Conservation (phyloP, 345 rosid species). For the Nasturtium officinale region DNA sequence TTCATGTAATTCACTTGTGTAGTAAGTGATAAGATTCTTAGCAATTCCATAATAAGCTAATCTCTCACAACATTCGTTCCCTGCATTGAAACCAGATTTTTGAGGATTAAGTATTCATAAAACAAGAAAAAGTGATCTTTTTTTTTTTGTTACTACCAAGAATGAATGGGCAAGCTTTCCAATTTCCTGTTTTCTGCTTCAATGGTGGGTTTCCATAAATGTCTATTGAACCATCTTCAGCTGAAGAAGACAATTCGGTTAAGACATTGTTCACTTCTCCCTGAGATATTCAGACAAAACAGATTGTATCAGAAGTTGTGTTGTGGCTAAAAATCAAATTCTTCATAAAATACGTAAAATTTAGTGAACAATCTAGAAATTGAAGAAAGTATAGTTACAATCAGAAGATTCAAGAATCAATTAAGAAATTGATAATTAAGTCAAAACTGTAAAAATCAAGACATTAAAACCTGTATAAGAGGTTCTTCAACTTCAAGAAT, state of each 20-base stretch:
- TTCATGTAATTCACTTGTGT: slow-evolving; percentile 64
- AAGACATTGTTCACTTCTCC: slow-evolving; percentile 13
- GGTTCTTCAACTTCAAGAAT: slow-evolving; percentile 13
- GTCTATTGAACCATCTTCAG: slow-evolving; percentile 72
- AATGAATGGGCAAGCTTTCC: slow-evolving; percentile 83
- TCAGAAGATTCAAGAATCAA: neutral
- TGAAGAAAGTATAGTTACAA: neutral
- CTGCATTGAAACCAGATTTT: slow-evolving; percentile 37
- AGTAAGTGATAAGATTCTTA: slow-evolving; percentile 76
- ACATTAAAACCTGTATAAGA: slow-evolving; percentile 10
- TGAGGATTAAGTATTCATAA: neutral
- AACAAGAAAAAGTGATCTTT: neutral
- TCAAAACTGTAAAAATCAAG: neutral
- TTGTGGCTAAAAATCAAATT: neutral
- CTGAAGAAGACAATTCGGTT: slow-evolving; percentile 12
- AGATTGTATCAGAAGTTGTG: neutral
- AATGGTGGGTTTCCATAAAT: slow-evolving; percentile 61
- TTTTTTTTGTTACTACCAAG: slow-evolving; percentile 50
- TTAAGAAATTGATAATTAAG: neutral
- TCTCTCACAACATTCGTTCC: slow-evolving; percentile 83
- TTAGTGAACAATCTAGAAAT: no score
- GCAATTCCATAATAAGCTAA: slow-evolving; percentile 87
- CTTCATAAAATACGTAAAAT: no score
- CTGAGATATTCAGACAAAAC: slow-evolving; percentile 3
- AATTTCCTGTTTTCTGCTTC: slow-evolving; percentile 67